These are phyloP conservation scores for Metschnikowia reukaufii DNA, from an alignment of 805 yeast genomes.

Conservation along the genomic window DNA sequence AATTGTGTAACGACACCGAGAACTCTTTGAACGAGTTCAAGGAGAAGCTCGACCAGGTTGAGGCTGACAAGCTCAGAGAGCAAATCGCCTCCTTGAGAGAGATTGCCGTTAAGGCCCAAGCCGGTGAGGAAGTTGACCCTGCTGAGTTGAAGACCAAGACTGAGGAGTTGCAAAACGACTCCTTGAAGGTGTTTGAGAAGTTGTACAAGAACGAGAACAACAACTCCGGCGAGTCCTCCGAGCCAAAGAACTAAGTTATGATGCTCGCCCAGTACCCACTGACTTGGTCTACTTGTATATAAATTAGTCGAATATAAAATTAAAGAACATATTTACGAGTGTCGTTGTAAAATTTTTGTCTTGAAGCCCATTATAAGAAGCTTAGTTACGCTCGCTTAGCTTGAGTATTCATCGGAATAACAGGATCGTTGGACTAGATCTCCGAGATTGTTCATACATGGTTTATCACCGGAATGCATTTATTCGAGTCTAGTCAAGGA, in stretches of 20 bases:
- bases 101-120: slow-evolving; percentile 62
- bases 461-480: no score
- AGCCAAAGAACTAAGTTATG: slow-evolving; percentile 27
- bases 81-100: slow-evolving; percentile 45
- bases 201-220: slow-evolving; percentile 35
- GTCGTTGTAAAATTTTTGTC: no score
- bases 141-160: slow-evolving; percentile 69
- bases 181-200: slow-evolving; percentile 76
- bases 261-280: not conserved
- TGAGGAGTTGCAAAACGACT: slow-evolving; percentile 71
- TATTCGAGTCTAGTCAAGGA: no score
- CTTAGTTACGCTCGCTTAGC: no score
- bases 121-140: slow-evolving; percentile 61
- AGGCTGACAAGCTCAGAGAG: slow-evolving; percentile 44
- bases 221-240: slow-evolving; percentile 24
- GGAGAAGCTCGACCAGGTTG: slow-evolving; percentile 47
- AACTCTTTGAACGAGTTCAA: slow-evolving; percentile 48
- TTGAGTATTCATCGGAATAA: no score
- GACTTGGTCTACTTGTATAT: slow-evolving; percentile 19
- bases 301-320: slow-evolving; percentile 13
- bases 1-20: slow-evolving; percentile 59
- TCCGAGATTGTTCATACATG: no score
- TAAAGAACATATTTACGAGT: no score
- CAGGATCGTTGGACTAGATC: no score
- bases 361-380: no score